Base-by-base conservation (phyloP, 1,284 basidiomycete genomes). In the Tremellales sp. region DNA sequence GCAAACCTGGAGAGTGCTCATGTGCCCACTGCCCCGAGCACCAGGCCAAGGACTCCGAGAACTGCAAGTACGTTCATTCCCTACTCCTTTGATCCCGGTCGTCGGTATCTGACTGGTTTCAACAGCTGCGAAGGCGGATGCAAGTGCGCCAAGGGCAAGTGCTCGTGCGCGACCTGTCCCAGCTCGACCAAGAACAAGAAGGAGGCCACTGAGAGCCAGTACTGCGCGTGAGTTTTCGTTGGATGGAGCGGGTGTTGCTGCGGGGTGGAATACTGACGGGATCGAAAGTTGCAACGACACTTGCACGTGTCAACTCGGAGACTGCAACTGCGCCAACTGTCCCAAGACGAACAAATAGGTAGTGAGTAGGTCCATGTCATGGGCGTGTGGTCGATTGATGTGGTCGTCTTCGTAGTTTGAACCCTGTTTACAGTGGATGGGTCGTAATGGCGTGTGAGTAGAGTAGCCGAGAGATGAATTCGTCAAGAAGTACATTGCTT, bases 271-370 rank as follows among this genome's bases (percentile, higher is more conserved):
- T 21, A 13, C n/a, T 14, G 40, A 43, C n/a, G 18, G 25, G 12
- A 12, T 26, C 24, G 6, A 7, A 10, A 21, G 26, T 28, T 36
- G 34, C 18, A 25, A 25, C 7, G 37, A 38, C 26, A 29, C 44
- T 12, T 58, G 60, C 51, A 47, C 43, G 12, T 65, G 62, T 36
- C 42, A 48, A n/a, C 57, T 60, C 9, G 60, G 58, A 24, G 10
- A 50, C 33, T 62, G 61, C 48, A 43, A 51, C 18, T 63, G 61
- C 48, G 43, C 31, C 25, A 44, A 51, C 43, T 58, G 56, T 39
- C 44, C 57, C 22, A n/a, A n/a, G n/a, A 24, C 41, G 27, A 32
- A 47, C 29, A 35, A 40, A 24, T 39, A 39, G 37, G 37, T 39
- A 25, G 12, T 21, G n/a, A 14, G 34, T 9, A 21, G 8, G 8